Conservation (phyloP, 1,139 yeast genomes). For the Hanseniaspora uvarum region DNA sequence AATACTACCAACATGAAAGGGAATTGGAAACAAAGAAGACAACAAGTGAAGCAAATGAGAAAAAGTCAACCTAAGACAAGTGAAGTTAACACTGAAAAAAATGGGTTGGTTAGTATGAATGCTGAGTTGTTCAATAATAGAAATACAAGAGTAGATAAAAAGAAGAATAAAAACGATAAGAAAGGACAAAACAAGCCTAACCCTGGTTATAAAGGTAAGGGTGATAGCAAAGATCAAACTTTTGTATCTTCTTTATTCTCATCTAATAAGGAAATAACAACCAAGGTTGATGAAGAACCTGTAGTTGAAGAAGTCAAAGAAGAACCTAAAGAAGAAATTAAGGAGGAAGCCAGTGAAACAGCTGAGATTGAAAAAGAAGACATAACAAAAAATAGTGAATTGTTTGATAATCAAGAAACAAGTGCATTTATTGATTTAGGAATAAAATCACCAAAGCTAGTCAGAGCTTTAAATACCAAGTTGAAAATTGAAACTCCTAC, state of each 20-base stretch:
- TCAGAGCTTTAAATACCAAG: conserved; percentile 46
- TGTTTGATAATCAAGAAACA: conserved; percentile 65
- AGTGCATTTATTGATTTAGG: conserved; percentile 71
- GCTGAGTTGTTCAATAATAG: conserved; percentile 3
- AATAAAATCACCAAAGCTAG: conserved; percentile 41
- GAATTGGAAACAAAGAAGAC: conserved; percentile 67
- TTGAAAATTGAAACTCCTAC: conserved; percentile 67
- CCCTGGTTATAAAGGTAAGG: conserved; percentile 26
- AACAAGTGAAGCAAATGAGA: conserved; percentile 30
- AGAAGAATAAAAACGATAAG: conserved; percentile 20
- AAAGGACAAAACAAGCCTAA: conserved; percentile 23
- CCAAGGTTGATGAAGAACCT: conserved; percentile 25
- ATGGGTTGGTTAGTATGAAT: conserved; percentile 9
- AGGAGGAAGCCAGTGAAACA: conserved; percentile 35
- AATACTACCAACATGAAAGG: conserved; percentile 52
- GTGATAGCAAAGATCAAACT: conserved; percentile 21
- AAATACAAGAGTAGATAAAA: conserved; percentile 17
- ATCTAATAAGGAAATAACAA: conserved; percentile 43
- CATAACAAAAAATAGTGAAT: conserved; percentile 28
- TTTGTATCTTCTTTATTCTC: conserved; percentile 80
- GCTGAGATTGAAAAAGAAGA: conserved; percentile 26
- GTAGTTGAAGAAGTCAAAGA: conserved; percentile 37
- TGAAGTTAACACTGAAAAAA: not conserved
- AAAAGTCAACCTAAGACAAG: conserved; percentile 22
- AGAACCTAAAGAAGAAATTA: conserved; percentile 26